Evolutionary conservation across 108 stramenopile species (phyloP), one percentile per base, ranked within the genome.

Genomic region (Schizochytrium sp.): DNA sequence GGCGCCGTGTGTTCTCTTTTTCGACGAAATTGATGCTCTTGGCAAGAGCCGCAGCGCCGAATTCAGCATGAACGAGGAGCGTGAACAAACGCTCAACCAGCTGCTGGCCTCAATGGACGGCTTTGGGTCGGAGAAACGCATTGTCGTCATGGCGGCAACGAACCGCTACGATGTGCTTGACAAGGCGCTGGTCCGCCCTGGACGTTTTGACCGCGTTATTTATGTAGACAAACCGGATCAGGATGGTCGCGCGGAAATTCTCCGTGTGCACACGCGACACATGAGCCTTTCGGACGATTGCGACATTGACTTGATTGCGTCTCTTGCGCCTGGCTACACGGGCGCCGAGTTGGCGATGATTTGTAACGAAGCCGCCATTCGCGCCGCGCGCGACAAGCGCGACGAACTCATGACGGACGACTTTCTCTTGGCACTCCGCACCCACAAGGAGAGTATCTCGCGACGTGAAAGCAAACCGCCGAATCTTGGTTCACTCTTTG

Each of bases 21-120:
- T 99, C 90, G 99, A 99, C 91, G 98, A 99, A 93, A 97, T 99
- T 95, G 99, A 99, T 92, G 98, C 98, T 57, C 98, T 99, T 89
- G 99, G 98, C 29, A 95, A 97, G 89, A 95, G 98, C n/a, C 96
- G 99, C 90, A 98, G 99, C 25, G 92, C 94, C 18, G 96, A 97
- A 72, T 97, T 97, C 44, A 93, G 76, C 76, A 83, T 99, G 88
- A 96, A 97, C 43, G 89, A 88, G 29, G 89, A 48, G 55, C 51
- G 58, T 60, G 99, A 99, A 91, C 97, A 98, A 90, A 98, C 98
- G 58, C 98, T 99, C 94, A 99, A 99, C 94, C 99, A 99, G 93
- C 98, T 99, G 88, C 94, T 99, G 19, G 96, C 98, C 45, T 98
- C 98, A 90, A 96, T 98, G 57, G 87, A 92, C 57, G 94, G 95